These are phyloP conservation scores for Anethum foeniculum DNA, from an alignment of 140 eudicot genomes.

Conservation along the genomic window DNA sequence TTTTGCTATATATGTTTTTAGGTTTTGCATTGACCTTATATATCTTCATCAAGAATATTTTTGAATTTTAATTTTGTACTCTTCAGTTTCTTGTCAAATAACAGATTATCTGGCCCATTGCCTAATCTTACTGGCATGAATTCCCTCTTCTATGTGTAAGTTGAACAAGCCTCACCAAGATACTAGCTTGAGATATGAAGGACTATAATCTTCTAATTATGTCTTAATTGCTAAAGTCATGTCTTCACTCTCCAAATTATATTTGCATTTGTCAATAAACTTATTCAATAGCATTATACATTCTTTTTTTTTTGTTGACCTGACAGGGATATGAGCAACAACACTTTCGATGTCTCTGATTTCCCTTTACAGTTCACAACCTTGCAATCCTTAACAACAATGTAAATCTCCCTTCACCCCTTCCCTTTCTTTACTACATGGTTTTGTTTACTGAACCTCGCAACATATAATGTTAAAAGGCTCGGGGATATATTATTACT, in stretches of 20 bases:
- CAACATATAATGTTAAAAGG: not conserved
- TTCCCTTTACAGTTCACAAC: slow-evolving; percentile 62
- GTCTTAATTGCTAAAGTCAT: not conserved
- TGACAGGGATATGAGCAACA: slow-evolving; percentile 86
- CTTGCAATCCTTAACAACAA: slow-evolving; percentile 60
- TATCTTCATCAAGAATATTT: not conserved
- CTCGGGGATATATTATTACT: not conserved
- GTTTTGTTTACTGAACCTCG: not conserved
- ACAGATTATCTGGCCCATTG: slow-evolving; percentile 53
- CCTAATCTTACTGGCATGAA: slow-evolving; percentile 75
- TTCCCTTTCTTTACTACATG: not conserved
- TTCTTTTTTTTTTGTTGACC: not conserved
- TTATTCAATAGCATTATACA: not conserved
- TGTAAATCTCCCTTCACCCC: slow-evolving; percentile 34
- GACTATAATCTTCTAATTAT: not conserved
- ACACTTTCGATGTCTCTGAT: slow-evolving; percentile 48
- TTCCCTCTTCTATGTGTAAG: slow-evolving; percentile 74
- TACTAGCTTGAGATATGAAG: not conserved
- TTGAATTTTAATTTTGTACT: not conserved
- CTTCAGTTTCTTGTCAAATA: slow-evolving; percentile 69
- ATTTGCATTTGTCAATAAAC: not conserved
- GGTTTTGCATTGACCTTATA: not conserved
- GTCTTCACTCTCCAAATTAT: not conserved
- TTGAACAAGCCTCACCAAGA: slow-evolving; percentile 1
- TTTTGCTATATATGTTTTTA: not conserved